Evolutionary conservation across 2,329 filamentous ascomycete genomes (phyloP).

Genomic region (Paecilomyces dactylethromorphus): DNA sequence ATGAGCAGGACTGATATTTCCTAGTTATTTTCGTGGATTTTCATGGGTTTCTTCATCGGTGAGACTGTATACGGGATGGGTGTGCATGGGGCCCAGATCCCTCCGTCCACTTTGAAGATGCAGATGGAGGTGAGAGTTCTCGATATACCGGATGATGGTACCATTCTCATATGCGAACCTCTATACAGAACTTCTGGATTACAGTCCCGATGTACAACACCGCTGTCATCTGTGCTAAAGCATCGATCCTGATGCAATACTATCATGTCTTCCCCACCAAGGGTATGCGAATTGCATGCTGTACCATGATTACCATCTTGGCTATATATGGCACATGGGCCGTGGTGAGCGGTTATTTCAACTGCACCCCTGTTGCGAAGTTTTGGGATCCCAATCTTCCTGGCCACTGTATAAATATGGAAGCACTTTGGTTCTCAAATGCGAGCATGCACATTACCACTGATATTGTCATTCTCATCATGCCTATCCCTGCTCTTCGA

Average conservation of each 20-base stretch:
- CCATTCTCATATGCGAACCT: neutral
- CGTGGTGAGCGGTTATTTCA: slow-evolving; percentile 29
- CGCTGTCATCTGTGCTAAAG: slow-evolving; percentile 36
- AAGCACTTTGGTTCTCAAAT: slow-evolving; percentile 39
- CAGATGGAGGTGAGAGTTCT: slow-evolving; percentile 25
- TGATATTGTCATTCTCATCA: slow-evolving; percentile 37
- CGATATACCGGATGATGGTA: neutral
- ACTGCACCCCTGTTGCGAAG: slow-evolving; percentile 28
- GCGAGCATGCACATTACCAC: slow-evolving; percentile 39
- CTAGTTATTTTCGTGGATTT: slow-evolving; percentile 26
- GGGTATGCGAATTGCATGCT: slow-evolving; percentile 29
- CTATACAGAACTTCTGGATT: slow-evolving; percentile 27
- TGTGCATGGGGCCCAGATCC: slow-evolving; percentile 25
- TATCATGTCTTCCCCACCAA: slow-evolving; percentile 38
- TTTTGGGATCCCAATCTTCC: slow-evolving; percentile 24
- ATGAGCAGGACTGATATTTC: neutral
- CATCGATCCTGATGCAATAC: slow-evolving; percentile 45
- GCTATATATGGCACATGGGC: slow-evolving; percentile 29
- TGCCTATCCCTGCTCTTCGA: slow-evolving; percentile 39
- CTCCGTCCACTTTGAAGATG: slow-evolving; percentile 17
- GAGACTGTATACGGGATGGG: slow-evolving; percentile 30
- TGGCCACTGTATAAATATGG: slow-evolving; percentile 31
- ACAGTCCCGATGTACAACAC: slow-evolving; percentile 33
- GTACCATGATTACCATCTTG: slow-evolving; percentile 28
- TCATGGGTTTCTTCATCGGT: slow-evolving; percentile 28